Evolutionary conservation across 2,329 filamentous ascomycete species (phyloP).

Genomic region (Colletotrichum truncatum): DNA sequence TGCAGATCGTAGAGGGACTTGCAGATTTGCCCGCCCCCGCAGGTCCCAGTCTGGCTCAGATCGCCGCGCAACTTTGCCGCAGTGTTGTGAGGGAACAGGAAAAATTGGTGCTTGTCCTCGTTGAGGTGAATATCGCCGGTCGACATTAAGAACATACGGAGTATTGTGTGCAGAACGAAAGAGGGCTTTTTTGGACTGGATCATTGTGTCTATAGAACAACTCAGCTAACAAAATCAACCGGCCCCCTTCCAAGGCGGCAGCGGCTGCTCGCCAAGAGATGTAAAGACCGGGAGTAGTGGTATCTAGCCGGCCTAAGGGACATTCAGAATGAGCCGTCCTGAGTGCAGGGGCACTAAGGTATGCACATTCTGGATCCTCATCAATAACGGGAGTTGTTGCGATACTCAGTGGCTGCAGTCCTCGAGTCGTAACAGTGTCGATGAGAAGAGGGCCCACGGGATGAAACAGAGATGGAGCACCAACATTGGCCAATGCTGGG

Average conservation of each 20-base stretch:
- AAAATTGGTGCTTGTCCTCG: neutral
- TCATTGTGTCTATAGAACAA: too few species aligned
- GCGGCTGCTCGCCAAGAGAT: slow-evolving; percentile 21
- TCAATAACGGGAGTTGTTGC: too few species aligned
- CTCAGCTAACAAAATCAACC: neutral
- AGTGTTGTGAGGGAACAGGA: slow-evolving; percentile 8
- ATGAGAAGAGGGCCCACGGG: neutral
- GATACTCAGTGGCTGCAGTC: too few species aligned
- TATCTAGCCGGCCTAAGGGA: neutral
- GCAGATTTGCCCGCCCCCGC: slow-evolving; percentile 26
- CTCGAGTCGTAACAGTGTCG: too few species aligned
- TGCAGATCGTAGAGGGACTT: slow-evolving; percentile 24
- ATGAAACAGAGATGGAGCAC: neutral
- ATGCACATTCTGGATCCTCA: neutral
- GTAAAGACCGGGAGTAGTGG: neutral
- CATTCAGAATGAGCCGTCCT: neutral
- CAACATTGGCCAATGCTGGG: neutral
- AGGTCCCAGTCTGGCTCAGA: slow-evolving; percentile 16
- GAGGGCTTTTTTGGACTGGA: too few species aligned
- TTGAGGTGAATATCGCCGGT: too few species aligned
- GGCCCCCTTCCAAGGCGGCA: neutral
- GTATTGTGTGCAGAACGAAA: too few species aligned
- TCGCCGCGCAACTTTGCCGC: slow-evolving; percentile 16
- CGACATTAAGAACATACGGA: too few species aligned
- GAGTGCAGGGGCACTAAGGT: neutral